Evolutionary conservation across 441 rosid genomes (phyloP).

Genomic region (Populus hybrid): DNA sequence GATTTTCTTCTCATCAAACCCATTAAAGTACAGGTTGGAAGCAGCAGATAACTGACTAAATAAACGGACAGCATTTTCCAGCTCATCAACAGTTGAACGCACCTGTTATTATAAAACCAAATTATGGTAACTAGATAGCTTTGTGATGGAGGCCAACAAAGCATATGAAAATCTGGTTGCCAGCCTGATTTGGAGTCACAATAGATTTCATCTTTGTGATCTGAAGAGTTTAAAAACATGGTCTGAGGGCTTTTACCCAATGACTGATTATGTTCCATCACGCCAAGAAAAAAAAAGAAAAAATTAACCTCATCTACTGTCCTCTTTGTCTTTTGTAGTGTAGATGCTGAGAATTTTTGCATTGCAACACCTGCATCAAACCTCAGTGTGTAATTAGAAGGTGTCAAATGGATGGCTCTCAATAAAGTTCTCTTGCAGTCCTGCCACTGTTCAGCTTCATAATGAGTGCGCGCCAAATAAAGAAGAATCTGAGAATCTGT

Average conservation of each 20-base stretch:
- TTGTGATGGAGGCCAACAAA: constrained; percentile 3
- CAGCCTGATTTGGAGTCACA: neutral
- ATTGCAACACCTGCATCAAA: constrained; percentile 99
- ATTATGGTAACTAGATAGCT: constrained; percentile 21
- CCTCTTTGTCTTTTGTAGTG: constrained; percentile 89
- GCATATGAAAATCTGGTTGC: constrained; percentile 11
- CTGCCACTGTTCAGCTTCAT: constrained; percentile 99
- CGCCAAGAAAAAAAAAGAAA: neutral
- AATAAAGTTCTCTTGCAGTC: constrained; percentile 96
- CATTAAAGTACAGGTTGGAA: constrained; percentile 91
- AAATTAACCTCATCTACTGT: constrained; percentile 88
- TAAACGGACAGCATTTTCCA: constrained; percentile 93
- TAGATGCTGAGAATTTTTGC: constrained; percentile 98
- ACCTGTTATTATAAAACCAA: constrained; percentile 52
- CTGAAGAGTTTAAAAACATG: neutral
- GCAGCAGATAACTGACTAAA: constrained; percentile 92
- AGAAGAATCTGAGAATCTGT: constrained; percentile 96
- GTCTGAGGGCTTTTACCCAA: neutral
- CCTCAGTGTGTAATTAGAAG: constrained; percentile 91
- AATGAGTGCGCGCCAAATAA: constrained; percentile 94
- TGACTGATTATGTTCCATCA: neutral
- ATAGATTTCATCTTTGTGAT: neutral
- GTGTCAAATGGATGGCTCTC: constrained; percentile 95
- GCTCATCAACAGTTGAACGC: constrained; percentile 91
- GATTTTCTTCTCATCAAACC: constrained; percentile 97